Base-by-base conservation (phyloP, 768 basidiomycete species). In the Daedaleopsis nitida region DNA sequence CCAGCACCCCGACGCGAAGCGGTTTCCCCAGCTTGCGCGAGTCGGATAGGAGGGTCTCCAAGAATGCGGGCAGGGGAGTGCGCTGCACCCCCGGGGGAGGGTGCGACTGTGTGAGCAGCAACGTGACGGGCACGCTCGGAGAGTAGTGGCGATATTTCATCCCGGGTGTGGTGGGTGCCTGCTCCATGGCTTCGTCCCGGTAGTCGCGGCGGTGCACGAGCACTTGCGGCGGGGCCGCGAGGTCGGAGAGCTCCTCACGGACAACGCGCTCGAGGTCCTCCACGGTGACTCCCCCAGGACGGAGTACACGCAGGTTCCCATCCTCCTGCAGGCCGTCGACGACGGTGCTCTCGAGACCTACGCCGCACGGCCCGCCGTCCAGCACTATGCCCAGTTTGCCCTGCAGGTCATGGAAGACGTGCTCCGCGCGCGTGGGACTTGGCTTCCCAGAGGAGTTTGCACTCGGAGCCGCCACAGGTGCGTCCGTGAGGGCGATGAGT, bases 71-170 rank as follows among this genome's bases (percentile, higher is more conserved):
- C 14, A 76, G 62, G 1, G 76, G 67, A 13, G 73, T 68, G 3
- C 76, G 56, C 8, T 71, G 52, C n/a, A 65, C 61, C 21, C 74
- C 76, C 7, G 55, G 21, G 8, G 83, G 80, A 24, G 81, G 79
- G 45, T 68, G 62, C n/a, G 81, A 75, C 5, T 75, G 66, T 3
- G 86, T 84, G 63, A 83, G 80, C 42, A 94, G 77, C 7, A 98
- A 82, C 21, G 83, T 84, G 34, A 98, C 92, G 2, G 94, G 94
- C 5, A 95, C 87, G 1, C 88, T 78, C 2, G 97, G 97, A 23
- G 96, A 91, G 73, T 99, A 99, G 76, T 99, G 97, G 53, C 89
- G 85, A 73, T 99, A 99, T 76, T 99, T 99, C 96, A 98, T 97
- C 35, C 97, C 97, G 2, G 97, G 97, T 0, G 97, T 98, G 9